These are phyloP conservation scores for Betula pendula DNA, from an alignment of 306 rosid genomes.

Conservation along the genomic window DNA sequence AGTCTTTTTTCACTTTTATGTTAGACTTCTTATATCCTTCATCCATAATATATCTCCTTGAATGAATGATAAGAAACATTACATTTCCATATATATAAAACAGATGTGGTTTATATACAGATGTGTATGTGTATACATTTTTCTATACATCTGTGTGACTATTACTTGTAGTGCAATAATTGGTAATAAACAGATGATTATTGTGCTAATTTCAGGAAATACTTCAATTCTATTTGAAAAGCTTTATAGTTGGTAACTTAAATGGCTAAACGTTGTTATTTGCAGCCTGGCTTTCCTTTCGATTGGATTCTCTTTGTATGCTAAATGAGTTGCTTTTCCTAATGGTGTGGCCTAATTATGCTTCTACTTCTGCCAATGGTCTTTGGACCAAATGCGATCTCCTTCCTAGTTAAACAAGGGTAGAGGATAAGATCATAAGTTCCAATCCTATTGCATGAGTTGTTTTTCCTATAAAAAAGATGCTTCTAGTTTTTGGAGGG, in stretches of 20 bases:
- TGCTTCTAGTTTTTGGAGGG: not conserved
- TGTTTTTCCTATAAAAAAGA: not conserved
- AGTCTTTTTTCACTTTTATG: not conserved
- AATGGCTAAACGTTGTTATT: not conserved
- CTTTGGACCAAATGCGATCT: constrained; percentile 1
- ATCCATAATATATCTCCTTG: constrained; percentile 9
- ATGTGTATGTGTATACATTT: not conserved
- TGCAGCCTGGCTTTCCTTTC: not conserved
- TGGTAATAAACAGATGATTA: not conserved
- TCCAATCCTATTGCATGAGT: not conserved
- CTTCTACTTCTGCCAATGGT: not conserved
- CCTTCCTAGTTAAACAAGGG: not conserved
- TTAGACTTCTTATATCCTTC: not conserved
- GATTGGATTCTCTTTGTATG: not conserved
- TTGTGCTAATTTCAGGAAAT: not conserved
- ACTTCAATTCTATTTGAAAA: not conserved
- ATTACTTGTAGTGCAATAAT: not conserved
- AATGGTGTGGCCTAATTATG: not conserved
- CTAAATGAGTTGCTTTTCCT: not conserved
- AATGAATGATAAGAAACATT: constrained; percentile 10
- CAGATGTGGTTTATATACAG: not conserved
- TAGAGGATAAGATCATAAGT: not conserved
- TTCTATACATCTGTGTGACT: not conserved
- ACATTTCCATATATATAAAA: not conserved
- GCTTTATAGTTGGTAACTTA: not conserved